A percentile compares a stretch with the other conserved stretches of the same genome.
Evolutionary conservation across 768 basidiomycete species (phyloP).

Genomic region (Macrocybe gigantea): DNA sequence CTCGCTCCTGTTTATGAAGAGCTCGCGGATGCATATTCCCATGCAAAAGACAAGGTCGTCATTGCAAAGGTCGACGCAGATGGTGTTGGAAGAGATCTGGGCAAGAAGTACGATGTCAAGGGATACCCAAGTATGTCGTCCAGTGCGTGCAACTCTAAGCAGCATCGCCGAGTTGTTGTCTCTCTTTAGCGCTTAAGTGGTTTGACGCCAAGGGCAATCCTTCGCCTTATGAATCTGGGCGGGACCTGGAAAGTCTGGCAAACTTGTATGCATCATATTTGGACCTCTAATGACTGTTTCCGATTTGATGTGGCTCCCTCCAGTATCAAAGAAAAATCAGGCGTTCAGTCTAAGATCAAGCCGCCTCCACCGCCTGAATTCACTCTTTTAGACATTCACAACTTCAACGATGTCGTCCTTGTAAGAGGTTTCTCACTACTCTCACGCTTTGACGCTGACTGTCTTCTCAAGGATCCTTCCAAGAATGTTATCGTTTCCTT

Average conservation of each 20-base stretch:
- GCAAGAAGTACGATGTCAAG: constrained; percentile 70
- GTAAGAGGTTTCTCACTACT: constrained; percentile 26
- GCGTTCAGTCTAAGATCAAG: constrained; percentile 84
- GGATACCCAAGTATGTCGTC: constrained; percentile 78
- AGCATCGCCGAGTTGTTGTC: constrained; percentile 4
- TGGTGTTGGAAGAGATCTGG: constrained; percentile 73
- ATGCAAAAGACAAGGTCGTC: constrained; percentile 75
- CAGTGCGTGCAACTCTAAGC: background rate
- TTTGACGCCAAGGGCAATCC: constrained; percentile 66
- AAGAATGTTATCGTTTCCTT: constrained; percentile 87
- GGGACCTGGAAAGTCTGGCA: constrained; percentile 74
- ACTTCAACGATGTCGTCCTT: constrained; percentile 72
- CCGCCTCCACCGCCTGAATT: constrained; percentile 74
- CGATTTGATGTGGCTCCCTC: background rate
- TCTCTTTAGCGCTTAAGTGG: constrained; percentile 77
- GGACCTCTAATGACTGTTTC: background rate
- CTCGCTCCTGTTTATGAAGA: constrained; percentile 87
- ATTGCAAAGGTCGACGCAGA: constrained; percentile 94
- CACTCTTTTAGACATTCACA: constrained; percentile 58
- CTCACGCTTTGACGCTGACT: background rate
- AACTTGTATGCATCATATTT: constrained; percentile 52
- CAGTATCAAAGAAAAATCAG: constrained; percentile 71
- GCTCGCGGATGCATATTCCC: constrained; percentile 80
- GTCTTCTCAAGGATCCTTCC: constrained; percentile 40
- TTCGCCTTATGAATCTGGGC: constrained; percentile 68